phyloP scores from a whole-genome alignment of 164 flowering plant genomes.

The Sextonia rubra region DNA sequence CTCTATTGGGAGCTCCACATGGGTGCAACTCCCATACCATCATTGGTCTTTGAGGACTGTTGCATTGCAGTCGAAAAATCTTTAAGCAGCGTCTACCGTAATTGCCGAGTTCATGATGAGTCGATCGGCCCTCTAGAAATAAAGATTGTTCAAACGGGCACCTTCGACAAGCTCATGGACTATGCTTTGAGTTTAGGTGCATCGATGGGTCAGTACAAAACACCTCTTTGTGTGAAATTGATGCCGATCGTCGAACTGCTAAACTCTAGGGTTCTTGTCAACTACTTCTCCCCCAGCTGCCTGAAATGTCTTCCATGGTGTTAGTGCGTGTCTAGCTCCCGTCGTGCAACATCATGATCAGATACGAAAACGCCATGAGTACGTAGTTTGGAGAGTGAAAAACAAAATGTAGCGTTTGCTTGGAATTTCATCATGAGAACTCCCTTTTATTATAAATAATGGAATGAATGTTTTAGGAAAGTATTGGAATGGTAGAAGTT shows the following conservation, averaged over 20 bases:
- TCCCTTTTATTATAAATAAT: no score
- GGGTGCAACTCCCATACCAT: conserved; percentile 64
- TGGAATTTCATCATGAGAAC: no score
- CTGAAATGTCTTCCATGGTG: conserved; percentile 82
- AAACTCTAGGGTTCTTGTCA: conserved; percentile 57
- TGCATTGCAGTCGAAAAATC: conserved; percentile 85
- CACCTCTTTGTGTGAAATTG: conserved; percentile 88
- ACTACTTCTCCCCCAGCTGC: conserved; percentile 79
- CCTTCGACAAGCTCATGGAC: conserved; percentile 97
- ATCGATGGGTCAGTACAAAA: conserved; percentile 92
- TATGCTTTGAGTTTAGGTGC: conserved; percentile 89
- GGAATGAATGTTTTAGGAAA: no score
- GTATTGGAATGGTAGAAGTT: no score
- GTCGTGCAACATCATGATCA: no score
- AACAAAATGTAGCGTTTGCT: no score
- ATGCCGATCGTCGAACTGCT: conserved; percentile 84
- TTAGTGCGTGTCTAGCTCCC: no score
- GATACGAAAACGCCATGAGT: no score
- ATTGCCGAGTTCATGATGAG: conserved; percentile 73
- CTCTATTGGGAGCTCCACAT: conserved; percentile 80
- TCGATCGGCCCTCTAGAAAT: conserved; percentile 92
- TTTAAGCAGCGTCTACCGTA: conserved; percentile 82
- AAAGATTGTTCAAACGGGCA: conserved; percentile 72
- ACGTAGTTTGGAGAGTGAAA: no score
- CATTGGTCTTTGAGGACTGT: conserved; percentile 80